phyloP scores from a whole-genome alignment of 2,329 filamentous ascomycete genomes.

The Chrysoporthe cubensis region DNA sequence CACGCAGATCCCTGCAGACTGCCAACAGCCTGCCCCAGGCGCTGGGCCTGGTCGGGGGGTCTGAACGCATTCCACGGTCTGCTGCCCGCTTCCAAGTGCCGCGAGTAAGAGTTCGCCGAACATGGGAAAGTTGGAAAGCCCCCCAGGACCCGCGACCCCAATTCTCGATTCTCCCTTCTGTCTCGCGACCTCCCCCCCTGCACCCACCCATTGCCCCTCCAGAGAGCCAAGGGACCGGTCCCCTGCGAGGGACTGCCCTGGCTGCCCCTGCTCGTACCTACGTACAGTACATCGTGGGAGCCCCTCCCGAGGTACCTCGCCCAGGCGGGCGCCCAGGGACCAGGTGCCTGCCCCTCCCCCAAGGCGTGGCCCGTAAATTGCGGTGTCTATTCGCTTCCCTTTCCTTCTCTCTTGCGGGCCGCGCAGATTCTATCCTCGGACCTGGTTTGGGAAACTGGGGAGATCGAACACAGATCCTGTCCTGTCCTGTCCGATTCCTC shows the following conservation, averaged over 20 bases:
- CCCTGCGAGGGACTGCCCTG: not conserved
- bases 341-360: not conserved
- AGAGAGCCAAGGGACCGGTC: not conserved
- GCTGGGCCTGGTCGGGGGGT: not conserved
- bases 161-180: constrained; percentile 15
- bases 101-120: constrained; percentile 2
- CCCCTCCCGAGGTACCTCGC: not conserved
- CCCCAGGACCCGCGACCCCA: constrained; percentile 7
- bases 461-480: constrained; percentile 6
- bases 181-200: constrained; percentile 6
- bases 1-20: constrained; percentile 3
- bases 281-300: not conserved
- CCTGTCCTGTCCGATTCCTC: constrained; percentile 1
- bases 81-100: not conserved
- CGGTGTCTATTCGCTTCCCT: constrained; percentile 10
- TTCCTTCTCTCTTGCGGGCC: constrained; percentile 1
- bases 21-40: not conserved
- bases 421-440: constrained; percentile 1
- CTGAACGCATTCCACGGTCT: not conserved
- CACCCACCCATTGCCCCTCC: not conserved
- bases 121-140: constrained; percentile 10
- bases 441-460: not conserved
- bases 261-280: not conserved
- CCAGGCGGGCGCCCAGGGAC: constrained; percentile 1
- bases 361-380: not conserved